These are phyloP conservation scores for Solanum chmielewskii DNA, from an alignment of 257 asterid genomes.

Conservation along the genomic window DNA sequence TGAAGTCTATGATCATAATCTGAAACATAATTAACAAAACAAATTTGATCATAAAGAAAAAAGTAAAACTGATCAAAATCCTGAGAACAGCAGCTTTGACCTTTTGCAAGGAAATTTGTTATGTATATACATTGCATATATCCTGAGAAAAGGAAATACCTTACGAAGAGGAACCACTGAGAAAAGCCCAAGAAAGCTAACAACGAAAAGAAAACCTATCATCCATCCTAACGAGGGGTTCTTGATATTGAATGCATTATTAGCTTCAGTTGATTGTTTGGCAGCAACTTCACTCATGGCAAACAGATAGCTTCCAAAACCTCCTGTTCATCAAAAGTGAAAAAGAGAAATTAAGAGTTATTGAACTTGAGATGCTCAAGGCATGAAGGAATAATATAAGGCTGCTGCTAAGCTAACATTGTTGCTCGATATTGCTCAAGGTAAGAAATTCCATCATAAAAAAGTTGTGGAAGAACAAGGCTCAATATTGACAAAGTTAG, in stretches of 20 bases:
- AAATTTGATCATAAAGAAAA: background rate
- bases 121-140: background rate
- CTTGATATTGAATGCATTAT: constrained; percentile 33
- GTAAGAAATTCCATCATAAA: background rate
- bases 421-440: background rate
- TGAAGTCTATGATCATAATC: constrained; percentile 93
- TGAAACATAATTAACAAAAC: constrained; percentile 8
- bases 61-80: background rate
- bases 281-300: constrained; percentile 81
- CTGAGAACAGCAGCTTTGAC: background rate
- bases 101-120: background rate
- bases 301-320: constrained; percentile 86
- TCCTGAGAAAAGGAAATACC: constrained; percentile 25
- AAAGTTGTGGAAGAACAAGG: background rate
- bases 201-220: constrained; percentile 82
- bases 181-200: constrained; percentile 88
- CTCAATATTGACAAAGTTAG: background rate
- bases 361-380: background rate
- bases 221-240: constrained; percentile 77
- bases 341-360: background rate
- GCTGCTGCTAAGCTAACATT: background rate
- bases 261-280: constrained; percentile 47
- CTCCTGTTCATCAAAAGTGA: constrained; percentile 44
- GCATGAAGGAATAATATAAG: background rate
- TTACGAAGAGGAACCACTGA: constrained; percentile 86